Evolutionary conservation across 1,139 yeast genomes (phyloP), one percentile per base, ranked within the genome.

Genomic region (Yueomyces sp.): DNA sequence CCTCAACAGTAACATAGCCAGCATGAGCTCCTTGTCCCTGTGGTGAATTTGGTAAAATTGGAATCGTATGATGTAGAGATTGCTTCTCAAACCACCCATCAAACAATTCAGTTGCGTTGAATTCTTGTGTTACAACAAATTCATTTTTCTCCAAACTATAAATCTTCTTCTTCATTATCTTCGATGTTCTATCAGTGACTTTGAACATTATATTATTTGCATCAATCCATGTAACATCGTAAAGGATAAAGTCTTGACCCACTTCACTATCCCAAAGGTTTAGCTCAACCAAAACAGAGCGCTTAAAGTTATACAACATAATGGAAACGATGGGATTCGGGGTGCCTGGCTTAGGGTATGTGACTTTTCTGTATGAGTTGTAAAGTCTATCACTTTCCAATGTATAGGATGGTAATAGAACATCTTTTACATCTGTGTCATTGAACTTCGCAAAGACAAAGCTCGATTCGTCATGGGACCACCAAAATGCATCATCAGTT

Each of bases 331-430:
- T 55, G 0, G 98, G 97, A 55, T 83, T 83, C 1, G 69, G 54
- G 25, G 73, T 72, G 0, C 97, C 98, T 0, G 96, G 94, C 58
- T 85, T 87, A 3, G 98, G 97, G 60, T 91, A 93, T 56, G 81
- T 83, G 47, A 89, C 63, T 7, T 64, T 53, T 4, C 66, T 62
- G 0, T 94, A 93, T 52, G 81, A 83, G 39, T 76, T 75, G 42
- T 69, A 65, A 7, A 62, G 58, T 6, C 5, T 33, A 33, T 33
- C 35, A 6, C 63, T 55, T 43, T 72, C 70, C 19, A 74, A 70
- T 11, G 78, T 72, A 56, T 74, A 86, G 50, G 72, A 76, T 41
- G 85, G 85, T 36, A 89, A 59, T 11, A 77, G 73, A 51, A 79
- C 80, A 3, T 68, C 69, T 4, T 73, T 75, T 0, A 91, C 97